Evolutionary conservation across 169 alveolate genomes (phyloP).

Genomic region (Cyclospora cayetanensis): DNA sequence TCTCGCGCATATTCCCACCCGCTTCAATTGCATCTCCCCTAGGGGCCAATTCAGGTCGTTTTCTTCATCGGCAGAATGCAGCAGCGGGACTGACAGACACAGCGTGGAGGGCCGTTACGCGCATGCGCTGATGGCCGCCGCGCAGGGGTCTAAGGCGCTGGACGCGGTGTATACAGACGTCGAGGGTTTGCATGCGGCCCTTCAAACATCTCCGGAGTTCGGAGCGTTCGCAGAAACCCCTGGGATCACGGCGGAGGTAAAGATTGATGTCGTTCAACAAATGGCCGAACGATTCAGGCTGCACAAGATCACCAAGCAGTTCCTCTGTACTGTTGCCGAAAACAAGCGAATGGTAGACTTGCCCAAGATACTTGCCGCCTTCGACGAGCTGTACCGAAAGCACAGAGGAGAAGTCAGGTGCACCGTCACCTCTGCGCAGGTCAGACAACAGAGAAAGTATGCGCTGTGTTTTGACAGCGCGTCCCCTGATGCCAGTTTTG

Average conservation of each 20-base stretch:
- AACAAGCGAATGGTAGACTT: conserved; percentile 11
- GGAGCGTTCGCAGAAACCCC: conserved; percentile 40
- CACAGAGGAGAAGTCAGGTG: conserved; percentile 47
- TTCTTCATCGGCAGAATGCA: too few relatives aligned
- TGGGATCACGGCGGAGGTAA: conserved; percentile 20
- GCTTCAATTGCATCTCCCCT: too few relatives aligned
- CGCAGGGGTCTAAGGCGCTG: not conserved
- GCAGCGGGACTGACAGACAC: not conserved
- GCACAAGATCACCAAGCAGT: not conserved
- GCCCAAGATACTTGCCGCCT: not conserved
- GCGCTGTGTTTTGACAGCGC: too few relatives aligned
- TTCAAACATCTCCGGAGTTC: conserved; percentile 21
- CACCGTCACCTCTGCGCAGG: conserved; percentile 34
- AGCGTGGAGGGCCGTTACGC: conserved; percentile 67
- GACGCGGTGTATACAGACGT: conserved; percentile 36
- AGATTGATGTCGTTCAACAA: conserved; percentile 10
- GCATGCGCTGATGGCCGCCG: conserved; percentile 43
- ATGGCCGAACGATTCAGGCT: not conserved
- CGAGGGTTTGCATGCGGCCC: not conserved
- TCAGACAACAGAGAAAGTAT: too few relatives aligned
- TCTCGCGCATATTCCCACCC: too few relatives aligned
- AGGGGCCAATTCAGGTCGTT: too few relatives aligned
- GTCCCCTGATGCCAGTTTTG: too few relatives aligned
- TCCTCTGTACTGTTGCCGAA: conserved; percentile 27
- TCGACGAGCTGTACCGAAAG: conserved; percentile 39